These are phyloP conservation scores for Talaromyces albobiverticillius DNA, from an alignment of 2,329 filamentous ascomycete genomes.

Conservation along the genomic window DNA sequence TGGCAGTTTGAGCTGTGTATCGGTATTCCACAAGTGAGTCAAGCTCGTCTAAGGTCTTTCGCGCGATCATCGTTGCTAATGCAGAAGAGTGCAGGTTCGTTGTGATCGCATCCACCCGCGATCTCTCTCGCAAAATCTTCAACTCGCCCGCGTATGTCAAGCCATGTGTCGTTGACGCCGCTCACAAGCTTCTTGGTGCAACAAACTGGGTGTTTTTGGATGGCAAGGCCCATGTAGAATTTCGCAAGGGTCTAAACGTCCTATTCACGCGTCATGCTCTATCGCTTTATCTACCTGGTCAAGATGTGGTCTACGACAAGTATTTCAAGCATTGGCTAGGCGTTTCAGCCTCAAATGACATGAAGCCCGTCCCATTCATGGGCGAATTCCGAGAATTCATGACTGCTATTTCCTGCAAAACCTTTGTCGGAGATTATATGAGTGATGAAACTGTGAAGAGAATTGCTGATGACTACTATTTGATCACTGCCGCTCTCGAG, in stretches of 20 bases:
- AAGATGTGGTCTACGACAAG: conserved; percentile 85
- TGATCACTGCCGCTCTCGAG: conserved; percentile 92
- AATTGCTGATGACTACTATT: conserved; percentile 94
- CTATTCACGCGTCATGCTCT: conserved; percentile 91
- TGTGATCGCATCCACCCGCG: conserved; percentile 90
- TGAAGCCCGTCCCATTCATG: conserved; percentile 84
- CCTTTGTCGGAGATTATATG: conserved; percentile 97
- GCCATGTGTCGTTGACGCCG: conserved; percentile 92
- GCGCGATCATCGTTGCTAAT: neutral
- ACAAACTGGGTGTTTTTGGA: conserved; percentile 98
- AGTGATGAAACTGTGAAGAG: conserved; percentile 85
- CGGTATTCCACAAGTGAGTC: conserved; percentile 94
- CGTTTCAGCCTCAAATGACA: conserved; percentile 67
- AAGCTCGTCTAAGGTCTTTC: neutral
- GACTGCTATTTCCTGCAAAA: conserved; percentile 90
- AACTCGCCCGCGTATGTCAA: conserved; percentile 91
- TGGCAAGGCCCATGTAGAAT: conserved; percentile 91
- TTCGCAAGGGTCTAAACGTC: conserved; percentile 91
- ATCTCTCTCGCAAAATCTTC: conserved; percentile 95
- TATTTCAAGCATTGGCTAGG: conserved; percentile 80
- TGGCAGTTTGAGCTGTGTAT: conserved; percentile 90
- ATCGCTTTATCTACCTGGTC: conserved; percentile 81
- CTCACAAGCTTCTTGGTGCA: conserved; percentile 85
- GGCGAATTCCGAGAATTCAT: conserved; percentile 87
- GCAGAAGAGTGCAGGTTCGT: conserved; percentile 66